Evolutionary conservation across 768 basidiomycete species (phyloP).

Genomic region (Paxillus involutus): DNA sequence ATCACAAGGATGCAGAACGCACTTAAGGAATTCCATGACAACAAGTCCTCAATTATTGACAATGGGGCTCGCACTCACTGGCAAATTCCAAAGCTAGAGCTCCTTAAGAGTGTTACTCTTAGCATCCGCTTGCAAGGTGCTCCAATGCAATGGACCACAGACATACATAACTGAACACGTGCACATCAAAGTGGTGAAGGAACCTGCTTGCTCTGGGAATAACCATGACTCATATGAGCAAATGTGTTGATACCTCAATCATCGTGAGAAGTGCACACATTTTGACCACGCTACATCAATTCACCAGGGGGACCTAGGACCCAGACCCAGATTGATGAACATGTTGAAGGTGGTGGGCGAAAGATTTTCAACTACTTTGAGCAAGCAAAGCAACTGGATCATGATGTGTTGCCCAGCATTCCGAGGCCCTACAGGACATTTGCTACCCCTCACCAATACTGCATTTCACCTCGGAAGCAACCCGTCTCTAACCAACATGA

Average conservation of each 20-base stretch:
- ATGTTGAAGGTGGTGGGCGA: no score
- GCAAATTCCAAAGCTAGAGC: slow-evolving; percentile 43
- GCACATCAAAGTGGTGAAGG: slow-evolving; percentile 34
- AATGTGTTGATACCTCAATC: slow-evolving; percentile 33
- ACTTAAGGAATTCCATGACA: slow-evolving; percentile 30
- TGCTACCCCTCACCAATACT: no score
- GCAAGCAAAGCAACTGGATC: no score
- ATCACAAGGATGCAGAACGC: slow-evolving; percentile 16
- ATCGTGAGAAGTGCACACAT: slow-evolving; percentile 23
- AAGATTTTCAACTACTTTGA: no score
- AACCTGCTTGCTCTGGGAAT: slow-evolving; percentile 29
- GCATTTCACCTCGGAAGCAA: no score
- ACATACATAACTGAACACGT: slow-evolving; percentile 36
- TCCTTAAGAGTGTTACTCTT: slow-evolving; percentile 32
- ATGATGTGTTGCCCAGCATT: no score
- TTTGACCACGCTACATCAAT: slow-evolving; percentile 28
- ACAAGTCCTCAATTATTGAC: slow-evolving; percentile 34
- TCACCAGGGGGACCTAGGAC: no score
- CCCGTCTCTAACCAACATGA: no score
- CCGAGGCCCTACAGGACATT: no score
- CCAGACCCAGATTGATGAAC: no score
- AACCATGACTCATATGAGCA: slow-evolving; percentile 35
- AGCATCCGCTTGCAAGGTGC: slow-evolving; percentile 30
- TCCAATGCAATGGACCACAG: slow-evolving; percentile 34
- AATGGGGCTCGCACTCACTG: slow-evolving; percentile 31